phyloP scores from a whole-genome alignment of 495 filamentous ascomycete species.

The Penicillium alfredii region DNA sequence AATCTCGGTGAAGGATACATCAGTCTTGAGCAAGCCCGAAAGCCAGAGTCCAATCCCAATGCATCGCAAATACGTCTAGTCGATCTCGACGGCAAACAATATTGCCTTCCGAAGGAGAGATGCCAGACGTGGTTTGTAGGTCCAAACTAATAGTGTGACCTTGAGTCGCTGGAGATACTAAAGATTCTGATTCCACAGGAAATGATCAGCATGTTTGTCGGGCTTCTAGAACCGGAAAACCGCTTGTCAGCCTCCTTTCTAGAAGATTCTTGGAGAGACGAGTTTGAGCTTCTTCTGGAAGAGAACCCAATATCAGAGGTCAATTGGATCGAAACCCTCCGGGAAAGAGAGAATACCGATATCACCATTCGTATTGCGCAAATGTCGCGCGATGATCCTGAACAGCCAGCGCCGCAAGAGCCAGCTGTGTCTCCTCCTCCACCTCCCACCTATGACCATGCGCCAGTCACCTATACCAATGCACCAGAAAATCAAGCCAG shows the following conservation, averaged over 20 bases:
- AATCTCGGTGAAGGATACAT: background rate
- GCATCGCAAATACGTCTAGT: constrained; percentile 2
- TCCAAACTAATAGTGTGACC: background rate
- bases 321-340: constrained; percentile 1
- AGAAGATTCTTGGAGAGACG: constrained; percentile 5
- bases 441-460: too few species aligned
- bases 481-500: too few species aligned
- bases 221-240: background rate
- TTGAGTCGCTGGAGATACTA: too few species aligned
- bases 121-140: constrained; percentile 10
- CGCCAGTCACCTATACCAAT: too few species aligned
- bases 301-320: constrained; percentile 1
- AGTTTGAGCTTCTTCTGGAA: background rate
- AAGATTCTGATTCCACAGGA: too few species aligned
- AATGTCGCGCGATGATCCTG: too few species aligned
- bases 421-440: too few species aligned
- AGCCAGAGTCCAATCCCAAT: background rate
- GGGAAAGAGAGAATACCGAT: background rate
- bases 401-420: too few species aligned
- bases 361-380: background rate
- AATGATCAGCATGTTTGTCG: constrained; percentile 2
- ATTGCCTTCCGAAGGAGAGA: background rate
- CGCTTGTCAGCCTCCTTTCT: background rate
- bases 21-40: background rate
- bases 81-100: constrained; percentile 5